Base-by-base conservation (phyloP, 768 basidiomycete species). In the Auriscalpium orientale region DNA sequence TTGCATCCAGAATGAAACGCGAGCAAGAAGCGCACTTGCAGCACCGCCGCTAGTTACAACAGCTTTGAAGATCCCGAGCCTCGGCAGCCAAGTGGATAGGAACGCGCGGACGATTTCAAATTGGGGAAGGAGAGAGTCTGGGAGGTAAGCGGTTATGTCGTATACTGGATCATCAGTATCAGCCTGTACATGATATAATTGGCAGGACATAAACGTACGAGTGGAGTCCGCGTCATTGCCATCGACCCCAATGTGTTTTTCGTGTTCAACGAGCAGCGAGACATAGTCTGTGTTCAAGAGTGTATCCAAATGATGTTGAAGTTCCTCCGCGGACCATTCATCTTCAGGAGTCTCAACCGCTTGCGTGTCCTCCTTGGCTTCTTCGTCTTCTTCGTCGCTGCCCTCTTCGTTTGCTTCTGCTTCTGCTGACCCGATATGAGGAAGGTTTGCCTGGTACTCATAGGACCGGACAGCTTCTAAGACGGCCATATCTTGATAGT, bases 401-500 rank as follows among this genome's bases (percentile, higher is more conserved):
- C 70, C 70, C 21, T 67, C 79, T 63, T 83, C 83, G 28, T 75
- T 79, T 8, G 80, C 77, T 49, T 67, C 79, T 63, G 83, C 83
- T 33, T 75, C 79, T 8, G 80, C 77, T 49, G 89, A 85, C 58
- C 85, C 84, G 65, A 88, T 85, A 55, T 87, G 87, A 2, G 84
- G 84, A 18, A 89, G 70, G 1, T 79, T 79, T 12, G 86, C 83
- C 8, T 84, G 76, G 45, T 79, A 84, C 67, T 93, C 90, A 85
- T 91, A 98, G 13, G 94, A 95, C 48, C 93, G 84, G 15, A 98
- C 94, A 16, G 95, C 95, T 62, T 95, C 95, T 33, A 97, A 81
- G 49, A 98, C 95, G 2, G 93, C 94, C 95, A 99, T 98, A 67
- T 99, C 95, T 68, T 98, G 95, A 71, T 98, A 98, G 69, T 99